Base-by-base conservation (phyloP, 768 basidiomycete species). In the Lentinula sp. region DNA sequence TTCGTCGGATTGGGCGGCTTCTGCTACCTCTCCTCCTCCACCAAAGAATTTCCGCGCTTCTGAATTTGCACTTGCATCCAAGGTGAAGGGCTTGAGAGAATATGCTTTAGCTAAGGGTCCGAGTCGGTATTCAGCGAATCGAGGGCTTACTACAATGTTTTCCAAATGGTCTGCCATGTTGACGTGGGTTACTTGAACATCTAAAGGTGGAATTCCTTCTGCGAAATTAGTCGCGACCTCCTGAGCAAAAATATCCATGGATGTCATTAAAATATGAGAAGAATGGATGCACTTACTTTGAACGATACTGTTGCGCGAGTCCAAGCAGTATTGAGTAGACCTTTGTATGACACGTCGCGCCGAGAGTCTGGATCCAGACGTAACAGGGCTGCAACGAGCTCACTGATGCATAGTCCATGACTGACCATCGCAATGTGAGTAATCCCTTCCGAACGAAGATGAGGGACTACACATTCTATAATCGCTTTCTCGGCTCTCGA, bases 301-400 rank as follows among this genome's bases (percentile, higher is more conserved):
- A 69, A 69, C 61, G 68, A 75, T 51, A 70, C 81, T 54, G 75
- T 75, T 10, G 81, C 76, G 54, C 87, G 76, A 35, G 83, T 84
- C 89, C 89, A 91, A n/a, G 85, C 89, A 0, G 89, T 91, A 66
- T 91, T 91, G 62, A 75, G 43, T 56, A 91, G 70, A 3, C 88
- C 88, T 61, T 63, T 73, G 61, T 71, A 77, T 35, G 59, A 72
- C 34, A 66, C 68, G 34, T 73, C 76, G 8, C 70, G 68, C 8
- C 74, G 70, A 43, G 81, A 76, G 60, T 76, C 74, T 48, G 80
- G 82, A 66, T 83, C 81, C 49, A 81, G 64, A 46, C 73, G 70
- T 28, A 90, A 65, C 16, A 91, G 66, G 10, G 82, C 84, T 15
- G 78, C 71, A 13, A 90, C 70, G 15, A 89, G 65, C 69, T 86